Evolutionary conservation across 73 alveolate genomes (phyloP).

Genomic region (Symbiodinium pilosum): DNA sequence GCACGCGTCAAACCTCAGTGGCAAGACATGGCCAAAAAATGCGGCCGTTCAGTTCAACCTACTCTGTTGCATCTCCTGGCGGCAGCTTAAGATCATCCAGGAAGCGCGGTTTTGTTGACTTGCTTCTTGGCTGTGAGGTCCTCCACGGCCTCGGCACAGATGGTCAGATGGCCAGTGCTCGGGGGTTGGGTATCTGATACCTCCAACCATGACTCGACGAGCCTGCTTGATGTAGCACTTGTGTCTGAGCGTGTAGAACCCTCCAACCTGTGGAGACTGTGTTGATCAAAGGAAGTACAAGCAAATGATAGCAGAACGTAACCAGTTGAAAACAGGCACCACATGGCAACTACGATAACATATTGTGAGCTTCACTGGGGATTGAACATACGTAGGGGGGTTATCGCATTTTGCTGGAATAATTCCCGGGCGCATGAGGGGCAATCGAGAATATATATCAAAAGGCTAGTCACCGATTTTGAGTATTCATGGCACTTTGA

Average conservation of each 20-base stretch:
- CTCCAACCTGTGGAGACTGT: slow-evolving; percentile 13
- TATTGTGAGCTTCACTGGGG: background rate
- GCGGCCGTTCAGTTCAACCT: background rate
- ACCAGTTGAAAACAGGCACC: no score
- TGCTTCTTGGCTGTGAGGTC: background rate
- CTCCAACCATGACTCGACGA: background rate
- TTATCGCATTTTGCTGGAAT: no score
- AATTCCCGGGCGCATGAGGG: no score
- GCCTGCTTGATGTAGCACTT: slow-evolving; percentile 61
- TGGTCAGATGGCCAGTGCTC: background rate
- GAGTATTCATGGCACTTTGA: no score
- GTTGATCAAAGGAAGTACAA: background rate
- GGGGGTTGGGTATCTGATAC: no score
- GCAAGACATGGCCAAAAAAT: background rate
- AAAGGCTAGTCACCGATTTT: no score
- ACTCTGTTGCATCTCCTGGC: background rate
- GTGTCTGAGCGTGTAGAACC: slow-evolving; percentile 54
- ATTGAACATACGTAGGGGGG: no score
- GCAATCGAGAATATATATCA: no score
- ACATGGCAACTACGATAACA: background rate
- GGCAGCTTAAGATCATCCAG: background rate
- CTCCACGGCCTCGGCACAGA: slow-evolving; percentile 34
- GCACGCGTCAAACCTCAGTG: slow-evolving; percentile 65
- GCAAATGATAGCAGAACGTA: no score
- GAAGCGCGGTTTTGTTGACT: slow-evolving; percentile 22